phyloP scores from a whole-genome alignment of 2,329 filamentous ascomycete genomes.

The Westerdykella sp. region DNA sequence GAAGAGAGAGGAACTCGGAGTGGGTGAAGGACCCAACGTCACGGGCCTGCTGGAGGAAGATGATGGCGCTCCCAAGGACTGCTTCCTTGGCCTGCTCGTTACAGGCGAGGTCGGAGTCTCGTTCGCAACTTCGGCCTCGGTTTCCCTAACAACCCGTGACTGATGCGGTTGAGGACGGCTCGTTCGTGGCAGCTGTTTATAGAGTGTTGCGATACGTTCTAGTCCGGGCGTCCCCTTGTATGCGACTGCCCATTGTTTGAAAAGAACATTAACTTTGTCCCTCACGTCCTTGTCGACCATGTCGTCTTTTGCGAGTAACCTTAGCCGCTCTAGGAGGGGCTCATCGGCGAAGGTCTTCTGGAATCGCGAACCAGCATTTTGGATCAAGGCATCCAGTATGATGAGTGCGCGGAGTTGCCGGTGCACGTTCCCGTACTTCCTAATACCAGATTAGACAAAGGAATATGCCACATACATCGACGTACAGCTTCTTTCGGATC shows the following conservation, averaged over 20 bases:
- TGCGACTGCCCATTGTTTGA: constrained; percentile 75
- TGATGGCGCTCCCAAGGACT: constrained; percentile 7
- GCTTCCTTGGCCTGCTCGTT: constrained; percentile 26
- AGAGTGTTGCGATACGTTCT: constrained; percentile 70
- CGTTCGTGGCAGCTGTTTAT: constrained; percentile 59
- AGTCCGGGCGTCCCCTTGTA: constrained; percentile 79
- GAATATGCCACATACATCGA: constrained; percentile 1
- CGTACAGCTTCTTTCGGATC: constrained; percentile 86
- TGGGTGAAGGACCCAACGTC: constrained; percentile 21
- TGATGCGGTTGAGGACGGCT: constrained; percentile 61
- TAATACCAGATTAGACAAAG: constrained; percentile 28
- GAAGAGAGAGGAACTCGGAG: constrained; percentile 49
- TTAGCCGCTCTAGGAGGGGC: constrained; percentile 80
- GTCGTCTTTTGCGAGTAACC: constrained; percentile 78
- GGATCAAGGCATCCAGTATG: constrained; percentile 85
- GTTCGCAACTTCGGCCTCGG: constrained; percentile 64
- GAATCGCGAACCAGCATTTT: constrained; percentile 85
- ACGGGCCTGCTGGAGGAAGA: constrained; percentile 28
- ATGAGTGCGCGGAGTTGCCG: constrained; percentile 83
- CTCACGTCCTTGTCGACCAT: constrained; percentile 81
- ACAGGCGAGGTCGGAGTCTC: constrained; percentile 17
- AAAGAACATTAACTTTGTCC: constrained; percentile 80
- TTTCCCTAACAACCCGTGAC: constrained; percentile 78
- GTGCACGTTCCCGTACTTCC: constrained; percentile 92
- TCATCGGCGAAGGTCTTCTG: constrained; percentile 86